Base-by-base conservation (phyloP, 1,139 yeast genomes). In the Scheffersomyces insectosa region DNA sequence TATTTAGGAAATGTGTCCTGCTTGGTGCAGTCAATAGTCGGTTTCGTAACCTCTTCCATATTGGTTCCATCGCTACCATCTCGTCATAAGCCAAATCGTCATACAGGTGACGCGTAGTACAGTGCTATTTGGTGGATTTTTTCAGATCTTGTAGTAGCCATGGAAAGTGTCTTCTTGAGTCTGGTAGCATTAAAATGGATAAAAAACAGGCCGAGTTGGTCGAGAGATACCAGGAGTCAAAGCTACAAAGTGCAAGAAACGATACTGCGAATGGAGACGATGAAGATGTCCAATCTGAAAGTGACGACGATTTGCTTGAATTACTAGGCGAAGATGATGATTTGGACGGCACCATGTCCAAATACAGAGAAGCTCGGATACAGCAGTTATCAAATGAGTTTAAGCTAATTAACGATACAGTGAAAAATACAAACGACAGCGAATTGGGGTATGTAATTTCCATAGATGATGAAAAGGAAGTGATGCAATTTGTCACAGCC, bases 401-500 rank as follows among this genome's bases (percentile, higher is more conserved):
- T 63, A 60, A 67, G 56, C 52, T 59, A 45, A 55, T 79, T 63
- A 65, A 72, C 38, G 52, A 59, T 28, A 70, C 71, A 23, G 63
- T 66, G 1, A 54, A 55, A 6, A 49, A 49, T 8, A 39, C 56
- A 1, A 53, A 68, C 3, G 64, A 63, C 28, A 70, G 66, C 5
- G 74, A 70, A 3, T 66, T 72, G 44, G 83, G 83, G 4, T 52
- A 58, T 28, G 61, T 82, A 16, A 60, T 60, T 36, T 65, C 63
- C 3, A 49, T 79, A 13, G 55, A 57, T 0, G 69, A 71, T 28
- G 95, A 87, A 57, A 78, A 79, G 46, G 74, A 72, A 36, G 65
- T 86, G 25, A 75, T 88, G 68, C 73, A 75, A 33, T 55, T 68
- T 2, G 79, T 83, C 1, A 66, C 83, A 0, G 57, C 63, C 1